Conservation (phyloP, 2,329 filamentous ascomycete species). For the Epichloe festucae region DNA sequence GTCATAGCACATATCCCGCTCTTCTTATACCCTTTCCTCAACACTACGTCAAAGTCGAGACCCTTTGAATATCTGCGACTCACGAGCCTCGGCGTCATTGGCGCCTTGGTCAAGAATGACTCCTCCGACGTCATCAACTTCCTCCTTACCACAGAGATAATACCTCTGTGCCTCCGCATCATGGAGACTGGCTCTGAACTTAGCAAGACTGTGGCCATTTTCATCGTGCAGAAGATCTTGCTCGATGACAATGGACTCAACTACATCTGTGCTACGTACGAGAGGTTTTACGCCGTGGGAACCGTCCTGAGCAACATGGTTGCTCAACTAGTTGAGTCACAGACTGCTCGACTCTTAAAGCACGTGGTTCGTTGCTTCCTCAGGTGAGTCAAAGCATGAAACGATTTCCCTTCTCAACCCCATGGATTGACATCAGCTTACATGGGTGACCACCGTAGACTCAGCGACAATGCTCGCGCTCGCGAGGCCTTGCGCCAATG, state of each 20-base stretch:
- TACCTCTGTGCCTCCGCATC: constrained; percentile 90
- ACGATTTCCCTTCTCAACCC: neutral
- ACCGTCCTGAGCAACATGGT: constrained; percentile 99
- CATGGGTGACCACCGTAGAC: constrained; percentile 32
- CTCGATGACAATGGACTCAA: constrained; percentile 92
- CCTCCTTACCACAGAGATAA: constrained; percentile 94
- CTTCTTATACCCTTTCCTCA: constrained; percentile 95
- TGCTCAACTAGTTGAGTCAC: constrained; percentile 89
- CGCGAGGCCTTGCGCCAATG: constrained; percentile 92
- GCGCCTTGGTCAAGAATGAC: constrained; percentile 95
- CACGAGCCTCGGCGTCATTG: constrained; percentile 91
- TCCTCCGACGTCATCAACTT: constrained; percentile 99
- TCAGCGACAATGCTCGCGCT: constrained; percentile 92
- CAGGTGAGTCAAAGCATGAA: constrained; percentile 44
- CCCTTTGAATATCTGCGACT: constrained; percentile 96
- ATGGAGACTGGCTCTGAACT: constrained; percentile 99
- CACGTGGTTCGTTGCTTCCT: constrained; percentile 96
- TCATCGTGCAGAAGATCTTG: constrained; percentile 98
- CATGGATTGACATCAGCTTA: constrained; percentile 8
- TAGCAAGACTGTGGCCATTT: constrained; percentile 97
- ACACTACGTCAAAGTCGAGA: constrained; percentile 94
- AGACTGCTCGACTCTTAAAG: constrained; percentile 90
- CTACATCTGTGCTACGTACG: constrained; percentile 98
- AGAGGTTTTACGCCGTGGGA: constrained; percentile 94
- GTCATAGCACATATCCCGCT: constrained; percentile 80